Conservation (phyloP, 495 filamentous ascomycete genomes). For the Elasticomyces elasticus region DNA sequence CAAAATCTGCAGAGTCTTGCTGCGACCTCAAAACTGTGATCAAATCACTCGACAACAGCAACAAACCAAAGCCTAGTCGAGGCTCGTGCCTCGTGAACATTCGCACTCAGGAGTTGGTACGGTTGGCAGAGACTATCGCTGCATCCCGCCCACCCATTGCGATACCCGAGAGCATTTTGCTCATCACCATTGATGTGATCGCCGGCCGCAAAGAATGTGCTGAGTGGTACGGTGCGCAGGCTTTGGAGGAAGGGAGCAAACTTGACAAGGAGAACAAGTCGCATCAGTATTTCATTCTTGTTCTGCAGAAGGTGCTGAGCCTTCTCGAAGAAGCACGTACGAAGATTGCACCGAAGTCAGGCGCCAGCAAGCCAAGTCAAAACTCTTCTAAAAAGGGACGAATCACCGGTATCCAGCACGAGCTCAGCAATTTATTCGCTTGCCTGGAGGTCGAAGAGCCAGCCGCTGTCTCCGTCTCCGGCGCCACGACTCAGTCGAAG, state of each 20-base stretch:
- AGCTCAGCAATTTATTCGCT: neutral
- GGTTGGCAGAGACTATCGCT: neutral
- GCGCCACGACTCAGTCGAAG: neutral
- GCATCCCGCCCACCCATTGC: neutral
- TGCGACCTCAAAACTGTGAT: constrained; percentile 1
- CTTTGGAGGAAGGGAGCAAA: neutral
- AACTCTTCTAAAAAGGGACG: neutral
- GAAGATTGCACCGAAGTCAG: too few species aligned
- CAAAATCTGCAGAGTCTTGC: neutral
- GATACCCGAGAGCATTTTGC: neutral
- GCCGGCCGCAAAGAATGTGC: constrained; percentile 1
- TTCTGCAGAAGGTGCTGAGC: neutral
- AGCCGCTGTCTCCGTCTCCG: neutral
- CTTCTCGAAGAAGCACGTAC: neutral
- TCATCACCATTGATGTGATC: neutral
- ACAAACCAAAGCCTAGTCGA: neutral
- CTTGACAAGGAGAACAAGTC: neutral
- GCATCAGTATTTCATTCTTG: constrained; percentile 4
- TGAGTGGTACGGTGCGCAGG: neutral
- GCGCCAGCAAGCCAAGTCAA: too few species aligned
- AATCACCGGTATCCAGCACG: neutral
- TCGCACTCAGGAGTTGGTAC: neutral
- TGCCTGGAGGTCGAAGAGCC: neutral
- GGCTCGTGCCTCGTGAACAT: neutral
- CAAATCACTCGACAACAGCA: neutral